Conservation (phyloP, 139 green algal species). For the Volvox reticuliferus region DNA sequence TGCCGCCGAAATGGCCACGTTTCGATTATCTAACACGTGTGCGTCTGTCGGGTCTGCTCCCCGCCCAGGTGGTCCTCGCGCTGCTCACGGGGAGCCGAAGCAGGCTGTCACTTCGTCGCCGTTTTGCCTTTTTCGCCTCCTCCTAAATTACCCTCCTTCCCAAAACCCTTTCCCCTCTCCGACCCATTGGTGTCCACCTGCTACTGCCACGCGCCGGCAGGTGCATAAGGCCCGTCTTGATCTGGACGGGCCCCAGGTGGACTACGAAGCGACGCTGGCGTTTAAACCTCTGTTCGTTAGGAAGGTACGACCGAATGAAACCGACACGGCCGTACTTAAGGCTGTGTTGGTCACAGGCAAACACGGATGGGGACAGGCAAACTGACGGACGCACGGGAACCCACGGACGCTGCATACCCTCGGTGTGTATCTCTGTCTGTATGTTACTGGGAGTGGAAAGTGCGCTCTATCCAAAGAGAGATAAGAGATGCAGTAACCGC, state of each 20-base stretch:
- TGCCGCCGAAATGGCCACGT: too few relatives aligned
- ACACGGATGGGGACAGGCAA: not conserved
- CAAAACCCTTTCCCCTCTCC: not conserved
- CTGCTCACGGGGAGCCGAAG: too few relatives aligned
- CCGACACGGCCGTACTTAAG: not conserved
- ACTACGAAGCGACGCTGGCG: conserved; percentile 88
- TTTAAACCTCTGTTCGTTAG: conserved; percentile 76
- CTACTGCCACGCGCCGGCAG: not conserved
- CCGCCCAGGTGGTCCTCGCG: too few relatives aligned
- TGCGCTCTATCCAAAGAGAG: too few relatives aligned
- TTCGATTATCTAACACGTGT: too few relatives aligned
- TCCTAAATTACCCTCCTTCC: not conserved
- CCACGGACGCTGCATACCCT: too few relatives aligned
- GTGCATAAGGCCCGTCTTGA: conserved; percentile 21
- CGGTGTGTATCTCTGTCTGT: too few relatives aligned
- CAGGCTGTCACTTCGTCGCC: not conserved
- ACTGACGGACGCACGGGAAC: not conserved
- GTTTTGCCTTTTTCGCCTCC: not conserved
- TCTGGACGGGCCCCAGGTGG: conserved; percentile 73
- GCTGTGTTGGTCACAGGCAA: not conserved
- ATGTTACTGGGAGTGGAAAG: too few relatives aligned
- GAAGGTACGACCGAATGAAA: conserved; percentile 5
- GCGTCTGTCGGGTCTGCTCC: too few relatives aligned
- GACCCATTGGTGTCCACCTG: not conserved
- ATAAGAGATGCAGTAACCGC: too few relatives aligned